phyloP scores from a whole-genome alignment of 441 rosid genomes.

The Kokia cookei region DNA sequence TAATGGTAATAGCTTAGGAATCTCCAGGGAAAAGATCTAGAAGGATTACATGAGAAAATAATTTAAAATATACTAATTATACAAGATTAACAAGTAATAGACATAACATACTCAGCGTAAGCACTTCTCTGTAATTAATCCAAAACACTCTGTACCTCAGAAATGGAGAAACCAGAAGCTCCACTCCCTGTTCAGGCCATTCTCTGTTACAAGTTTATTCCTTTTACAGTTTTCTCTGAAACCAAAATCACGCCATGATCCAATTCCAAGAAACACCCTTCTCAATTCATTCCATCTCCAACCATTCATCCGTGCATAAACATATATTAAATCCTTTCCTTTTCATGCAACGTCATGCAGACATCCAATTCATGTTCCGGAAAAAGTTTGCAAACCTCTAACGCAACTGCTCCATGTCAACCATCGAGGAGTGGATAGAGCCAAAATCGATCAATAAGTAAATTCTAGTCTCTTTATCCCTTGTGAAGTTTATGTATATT shows the following conservation, averaged over 20 bases:
- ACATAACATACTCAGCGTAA: too few species aligned
- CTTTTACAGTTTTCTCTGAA: constrained; percentile 65
- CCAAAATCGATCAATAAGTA: constrained; percentile 87
- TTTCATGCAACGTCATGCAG: constrained; percentile 22
- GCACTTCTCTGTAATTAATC: too few species aligned
- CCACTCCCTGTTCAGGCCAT: too few species aligned
- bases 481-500: not conserved
- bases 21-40: too few species aligned
- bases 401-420: constrained; percentile 69
- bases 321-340: not conserved
- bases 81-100: too few species aligned
- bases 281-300: constrained; percentile 85
- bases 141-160: too few species aligned
- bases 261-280: constrained; percentile 31
- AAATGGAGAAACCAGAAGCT: too few species aligned
- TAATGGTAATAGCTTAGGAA: too few species aligned
- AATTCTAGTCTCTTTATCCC: not conserved
- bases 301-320: not conserved
- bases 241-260: constrained; percentile 44
- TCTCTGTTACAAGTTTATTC: not conserved
- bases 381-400: constrained; percentile 75
- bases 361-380: constrained; percentile 83
- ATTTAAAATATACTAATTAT: too few species aligned
- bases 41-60: too few species aligned
- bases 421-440: constrained; percentile 66